A percentile compares a stretch with the other conserved stretches of the same genome.
These are phyloP conservation scores for Mrakia gelida DNA, from an alignment of 768 basidiomycete genomes.

Conservation along the genomic window DNA sequence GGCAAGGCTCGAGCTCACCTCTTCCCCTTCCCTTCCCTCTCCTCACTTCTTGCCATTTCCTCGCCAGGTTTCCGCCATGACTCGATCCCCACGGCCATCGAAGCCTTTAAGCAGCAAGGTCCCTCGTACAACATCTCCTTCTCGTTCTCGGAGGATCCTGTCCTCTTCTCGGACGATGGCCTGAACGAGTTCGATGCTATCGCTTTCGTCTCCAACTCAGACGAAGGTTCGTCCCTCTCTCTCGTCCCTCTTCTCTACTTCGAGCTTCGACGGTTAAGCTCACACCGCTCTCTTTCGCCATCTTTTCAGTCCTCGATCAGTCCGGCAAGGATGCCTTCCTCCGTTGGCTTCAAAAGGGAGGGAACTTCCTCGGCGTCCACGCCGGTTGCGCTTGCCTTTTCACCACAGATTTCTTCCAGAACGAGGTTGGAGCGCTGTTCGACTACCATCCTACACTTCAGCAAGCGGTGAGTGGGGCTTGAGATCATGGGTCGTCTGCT, in stretches of 20 bases:
- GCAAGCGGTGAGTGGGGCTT: conserved; percentile 51
- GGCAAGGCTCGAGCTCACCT: neutral
- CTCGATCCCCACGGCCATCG: conserved; percentile 67
- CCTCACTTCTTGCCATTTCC: conserved; percentile 43
- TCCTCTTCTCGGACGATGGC: conserved; percentile 55
- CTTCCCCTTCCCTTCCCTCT: conserved; percentile 50
- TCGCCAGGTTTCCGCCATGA: conserved; percentile 60
- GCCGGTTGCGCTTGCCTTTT: conserved; percentile 60
- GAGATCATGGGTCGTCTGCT: too few relatives aligned
- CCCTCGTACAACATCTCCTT: conserved; percentile 54
- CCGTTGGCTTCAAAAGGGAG: conserved; percentile 62
- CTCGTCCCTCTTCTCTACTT: too few relatives aligned
- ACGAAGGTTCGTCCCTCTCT: conserved; percentile 52
- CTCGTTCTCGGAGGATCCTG: conserved; percentile 61
- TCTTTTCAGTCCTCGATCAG: conserved; percentile 57
- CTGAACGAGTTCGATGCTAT: conserved; percentile 61
- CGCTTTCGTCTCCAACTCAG: conserved; percentile 65
- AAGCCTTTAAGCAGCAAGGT: conserved; percentile 50
- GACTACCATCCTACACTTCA: conserved; percentile 67
- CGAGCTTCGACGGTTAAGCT: too few relatives aligned
- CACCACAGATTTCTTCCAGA: conserved; percentile 57
- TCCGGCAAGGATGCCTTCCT: conserved; percentile 60
- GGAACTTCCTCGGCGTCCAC: conserved; percentile 68
- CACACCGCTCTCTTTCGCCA: neutral
- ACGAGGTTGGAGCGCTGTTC: conserved; percentile 63